Base-by-base conservation (phyloP, 768 basidiomycete species). In the Strobilomyces echinocephalus region DNA sequence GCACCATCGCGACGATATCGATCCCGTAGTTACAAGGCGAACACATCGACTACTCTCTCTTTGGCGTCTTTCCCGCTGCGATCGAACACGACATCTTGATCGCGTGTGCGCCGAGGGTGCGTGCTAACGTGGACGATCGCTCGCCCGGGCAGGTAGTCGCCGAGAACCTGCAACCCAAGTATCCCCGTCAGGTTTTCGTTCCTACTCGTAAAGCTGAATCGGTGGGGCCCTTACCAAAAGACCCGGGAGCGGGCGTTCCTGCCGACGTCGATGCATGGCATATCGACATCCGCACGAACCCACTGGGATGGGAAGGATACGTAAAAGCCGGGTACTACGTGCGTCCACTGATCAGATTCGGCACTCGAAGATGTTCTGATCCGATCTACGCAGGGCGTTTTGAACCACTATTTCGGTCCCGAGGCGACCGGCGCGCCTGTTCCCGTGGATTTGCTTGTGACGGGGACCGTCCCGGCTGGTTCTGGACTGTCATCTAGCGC, bases 401-500 rank as follows among this genome's bases (percentile, higher is more conserved):
- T 90, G 57, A 80, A 84, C 35, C 74, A 77, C 49, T 81, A 82
- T 63, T 87, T 88, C 58, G 55, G 74, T 16, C 50, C 61, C 4
- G 55, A 54, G 26, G 46, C 53, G 33, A 36, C 56, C 0, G 44
- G 15, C 2, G n/a, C 44, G 8, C 87, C 86, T 11, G 69, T 78
- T 14, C 79, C 84, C 4, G 81, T 87, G n/a, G 82, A 93, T 59
- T 60, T 92, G 10, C 76, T 93, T 5, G 82, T 91, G 11, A 83
- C 84, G 0, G 94, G 94, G 1, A 81, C 85, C 11, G 87, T 97
- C 3, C 93, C 93, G 0, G 80, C 89, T 2, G 94, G 92, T 0
- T 87, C 89, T 0, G 93, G 94, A 1, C 73, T 95, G 5, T 91
- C 88, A 8, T 91, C 88, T 4, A 91, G 88, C 58, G 89, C 91